Evolutionary conservation across 192 early-diverging fungal species (phyloP), one percentile per base, ranked within the genome.

Genomic region (Phlyctochytrium planicorne): DNA sequence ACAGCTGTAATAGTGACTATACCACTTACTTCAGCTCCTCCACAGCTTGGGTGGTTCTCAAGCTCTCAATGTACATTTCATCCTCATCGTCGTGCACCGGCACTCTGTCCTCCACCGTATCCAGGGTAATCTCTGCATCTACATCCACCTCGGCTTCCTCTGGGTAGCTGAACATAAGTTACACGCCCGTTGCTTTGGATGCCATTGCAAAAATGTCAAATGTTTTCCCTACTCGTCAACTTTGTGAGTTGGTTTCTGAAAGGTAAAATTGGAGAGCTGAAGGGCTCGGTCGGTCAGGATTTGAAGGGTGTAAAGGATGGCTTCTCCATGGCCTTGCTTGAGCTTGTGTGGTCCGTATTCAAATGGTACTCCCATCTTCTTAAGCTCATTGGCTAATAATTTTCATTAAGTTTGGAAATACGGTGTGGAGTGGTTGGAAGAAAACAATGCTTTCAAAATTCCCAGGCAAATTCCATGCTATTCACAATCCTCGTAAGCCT

Each of bases 81-180:
- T 86, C 84, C 59, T 83, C 77, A 53, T 82, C 83, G n/a, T 79
- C 72, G 3, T 68, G 57, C 12, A 63, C 78, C 2, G 59, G 55
- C n/a, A 82, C 59, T 20, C 69, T 59, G 53, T 86, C 84, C 59
- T 82, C 82, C 16, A 86, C 70, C 2, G 68, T 68, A n/a, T 87
- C 85, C 10, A 80, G 75, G 17, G 84, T 87, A 2, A 87, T 71
- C 70, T 87, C 85, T 1, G 85, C 85, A 47, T 87, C 85, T 24
- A 60, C 74, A 67, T 87, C 85, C 2, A 86, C 85, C 64, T 87
- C 85, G 16, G 84, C 85, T 68, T 87, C 85, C 62, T 87, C 85
- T 2, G 84, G 80, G 64, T 80, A 85, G 59, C 83, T 85, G 25
- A 16, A 62, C 6, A 50, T 33, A 59, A 27, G 56, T 31, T n/a